Conservation (phyloP, 176 grass and related monocot species). For the Cymbopogon citratus region DNA sequence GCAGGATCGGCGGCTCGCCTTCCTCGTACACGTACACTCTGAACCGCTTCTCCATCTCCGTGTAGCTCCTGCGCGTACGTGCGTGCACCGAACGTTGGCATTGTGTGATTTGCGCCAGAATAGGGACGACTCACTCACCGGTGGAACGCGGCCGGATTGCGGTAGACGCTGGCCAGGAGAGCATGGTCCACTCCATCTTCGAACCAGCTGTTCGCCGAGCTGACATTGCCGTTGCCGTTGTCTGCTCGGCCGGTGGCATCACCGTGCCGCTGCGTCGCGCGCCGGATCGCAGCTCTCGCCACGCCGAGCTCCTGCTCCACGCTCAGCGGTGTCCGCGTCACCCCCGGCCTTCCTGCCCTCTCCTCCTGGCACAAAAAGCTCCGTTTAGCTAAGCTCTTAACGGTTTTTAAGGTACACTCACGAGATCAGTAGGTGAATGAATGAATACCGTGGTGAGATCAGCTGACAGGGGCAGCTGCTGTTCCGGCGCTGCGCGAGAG, state of each 20-base stretch:
- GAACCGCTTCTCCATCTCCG: constrained; percentile 74
- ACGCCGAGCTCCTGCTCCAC: constrained; percentile 39
- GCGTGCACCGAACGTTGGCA: no score
- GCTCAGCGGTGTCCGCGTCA: neutral
- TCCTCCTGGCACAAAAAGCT: neutral
- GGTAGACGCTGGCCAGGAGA: constrained; percentile 32
- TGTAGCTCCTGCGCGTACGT: constrained; percentile 37
- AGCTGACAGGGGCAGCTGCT: neutral
- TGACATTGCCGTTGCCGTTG: no score
- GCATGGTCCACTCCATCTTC: neutral
- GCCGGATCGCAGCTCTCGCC: constrained; percentile 22
- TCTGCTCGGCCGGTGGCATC: neutral
- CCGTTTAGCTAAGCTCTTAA: neutral
- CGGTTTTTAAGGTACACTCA: no score
- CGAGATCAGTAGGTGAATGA: neutral
- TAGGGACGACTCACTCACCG: constrained; percentile 13
- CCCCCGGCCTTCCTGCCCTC: neutral
- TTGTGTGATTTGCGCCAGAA: no score
- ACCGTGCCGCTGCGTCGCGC: neutral
- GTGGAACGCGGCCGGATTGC: constrained; percentile 43
- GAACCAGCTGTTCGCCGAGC: neutral
- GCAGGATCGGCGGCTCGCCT: constrained; percentile 69
- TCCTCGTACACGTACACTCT: constrained; percentile 79
- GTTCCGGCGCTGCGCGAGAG: neutral
- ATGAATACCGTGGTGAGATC: neutral